Evolutionary conservation across 106 monocot genomes (phyloP).

Genomic region (Dioscorea dumetorum): DNA sequence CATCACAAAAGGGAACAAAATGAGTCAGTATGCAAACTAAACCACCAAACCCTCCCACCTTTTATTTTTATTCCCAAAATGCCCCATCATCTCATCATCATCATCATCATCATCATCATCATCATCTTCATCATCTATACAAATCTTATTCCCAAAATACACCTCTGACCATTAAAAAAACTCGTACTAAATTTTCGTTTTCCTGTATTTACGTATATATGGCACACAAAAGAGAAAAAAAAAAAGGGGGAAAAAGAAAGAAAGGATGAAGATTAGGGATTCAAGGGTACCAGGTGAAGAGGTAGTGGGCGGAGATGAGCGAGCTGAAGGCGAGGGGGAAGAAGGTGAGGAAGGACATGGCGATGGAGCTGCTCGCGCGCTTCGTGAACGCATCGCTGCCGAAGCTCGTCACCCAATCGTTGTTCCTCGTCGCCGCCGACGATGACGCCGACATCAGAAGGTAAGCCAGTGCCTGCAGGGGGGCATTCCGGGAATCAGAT

Average conservation of each 20-base stretch:
- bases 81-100: too few species aligned
- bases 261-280: not conserved
- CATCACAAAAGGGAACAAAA: too few species aligned
- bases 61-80: too few species aligned
- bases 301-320: slow-evolving; percentile 32
- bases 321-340: slow-evolving; percentile 33
- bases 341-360: slow-evolving; percentile 52
- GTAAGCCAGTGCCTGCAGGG: slow-evolving; percentile 47
- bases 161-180: too few species aligned
- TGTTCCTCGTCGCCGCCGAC: slow-evolving; percentile 38
- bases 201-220: too few species aligned
- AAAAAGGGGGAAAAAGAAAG: not conserved
- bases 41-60: too few species aligned
- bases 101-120: too few species aligned
- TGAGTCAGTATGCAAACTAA: too few species aligned
- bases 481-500: not conserved
- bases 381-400: slow-evolving; percentile 48
- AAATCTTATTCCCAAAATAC: too few species aligned
- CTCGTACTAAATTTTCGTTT: too few species aligned
- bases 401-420: slow-evolving; percentile 48
- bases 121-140: too few species aligned
- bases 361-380: slow-evolving; percentile 33
- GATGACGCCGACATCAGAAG: slow-evolving; percentile 60
- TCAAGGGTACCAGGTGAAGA: slow-evolving; percentile 17
- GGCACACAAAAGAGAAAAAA: too few species aligned